Evolutionary conservation across 495 filamentous ascomycete species (phyloP), one percentile per base, ranked within the genome.

Genomic region (Platismatia glauca): DNA sequence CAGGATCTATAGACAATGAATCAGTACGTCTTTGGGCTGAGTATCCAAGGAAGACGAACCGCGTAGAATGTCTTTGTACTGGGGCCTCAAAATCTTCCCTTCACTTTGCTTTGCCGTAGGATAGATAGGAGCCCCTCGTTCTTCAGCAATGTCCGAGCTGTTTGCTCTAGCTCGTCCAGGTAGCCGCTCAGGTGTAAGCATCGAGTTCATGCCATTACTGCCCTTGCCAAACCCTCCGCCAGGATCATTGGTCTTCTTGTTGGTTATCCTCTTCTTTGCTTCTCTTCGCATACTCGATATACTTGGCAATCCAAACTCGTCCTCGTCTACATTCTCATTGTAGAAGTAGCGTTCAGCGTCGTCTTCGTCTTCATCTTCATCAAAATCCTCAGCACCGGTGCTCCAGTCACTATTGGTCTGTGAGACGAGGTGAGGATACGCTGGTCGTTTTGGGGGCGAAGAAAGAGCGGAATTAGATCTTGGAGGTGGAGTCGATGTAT

Each of bases 41-140:
- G 33, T 5, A 27, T 59, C 34, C 29, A 61, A 59, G 65, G 35
- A 20, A 27, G 58, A 58, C 72, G 62, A 66, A 87, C 86, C 86
- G 76, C 86, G 86, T 16, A 98, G 74, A 7, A 98, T 91, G 53
- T 97, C 95, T 73, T 97, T 96, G 69, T 97, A 97, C 72, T 98
- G 94, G 55, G 95, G 94, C 43, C 95, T 85, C 20, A 98, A 78
- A 46, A 97, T 97, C 74, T 98, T 97, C 11, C 88, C 93, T 69
- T 96, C 93, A 64, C 77, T 84, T 72, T 89, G 93, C 69, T 91
- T 91, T 12, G 93, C 82, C 62, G 84, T 86, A 9, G 94, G 94
- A 72, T 97, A 98, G 62, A 82, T 83, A 12, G 91, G 86, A n/a
- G 87, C 76, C n/a, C 88, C 88, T 61, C 91, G 81, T 77, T 95